Base-by-base conservation (phyloP, 2,329 filamentous ascomycete species). In the Thelonectria blattea region DNA sequence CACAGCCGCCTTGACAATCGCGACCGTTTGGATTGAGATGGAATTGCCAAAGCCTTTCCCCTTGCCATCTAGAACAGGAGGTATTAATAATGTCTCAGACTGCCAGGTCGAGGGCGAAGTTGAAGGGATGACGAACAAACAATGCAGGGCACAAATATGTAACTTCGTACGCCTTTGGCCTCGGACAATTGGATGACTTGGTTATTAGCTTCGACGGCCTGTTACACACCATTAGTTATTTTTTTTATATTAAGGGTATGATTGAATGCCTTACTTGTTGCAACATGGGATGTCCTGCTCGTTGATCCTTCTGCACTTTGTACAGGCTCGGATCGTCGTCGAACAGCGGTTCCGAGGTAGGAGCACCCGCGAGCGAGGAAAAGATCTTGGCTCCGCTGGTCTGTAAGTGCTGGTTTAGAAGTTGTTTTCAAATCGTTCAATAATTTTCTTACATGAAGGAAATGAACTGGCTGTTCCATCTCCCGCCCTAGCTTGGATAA, bases 101-200 rank as follows among this genome's bases (percentile, higher is more conserved):
- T 30, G 5, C 27, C 8, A 30, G 27, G 20, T 27, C 22, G 3
- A 24, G 14, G n/a, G 34, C 17, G 20, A 45, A 2, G 10, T 47
- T 8, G 34, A 10, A 34, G 42, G n/a, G 12, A 18, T 20, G 8
- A 62, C 73, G 65, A 66, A 76, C 76, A 84, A 14, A 85, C 83
- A 27, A 85, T 79, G 64, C 83, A 85, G 1, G 83, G 83, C 0
- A 72, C 72, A 66, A 85, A 85, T n/a, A 85, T 78, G 63, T 85
- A 85, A 58, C 76, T 79, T 30, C 72, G 73, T 3, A 85, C 80
- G 0, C 79, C 80, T 14, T 75, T 60, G 11, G 65, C 65, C 22
- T 80, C 77, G 6, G 76, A 75, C 6, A 73, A 69, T 17, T 83
- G 80, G 37, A 83, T 79, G 9, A 84, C 72, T 0, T 59, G 68